Base-by-base conservation (phyloP, 2,329 filamentous ascomycete genomes). In the Acrodontium crateriforme region DNA sequence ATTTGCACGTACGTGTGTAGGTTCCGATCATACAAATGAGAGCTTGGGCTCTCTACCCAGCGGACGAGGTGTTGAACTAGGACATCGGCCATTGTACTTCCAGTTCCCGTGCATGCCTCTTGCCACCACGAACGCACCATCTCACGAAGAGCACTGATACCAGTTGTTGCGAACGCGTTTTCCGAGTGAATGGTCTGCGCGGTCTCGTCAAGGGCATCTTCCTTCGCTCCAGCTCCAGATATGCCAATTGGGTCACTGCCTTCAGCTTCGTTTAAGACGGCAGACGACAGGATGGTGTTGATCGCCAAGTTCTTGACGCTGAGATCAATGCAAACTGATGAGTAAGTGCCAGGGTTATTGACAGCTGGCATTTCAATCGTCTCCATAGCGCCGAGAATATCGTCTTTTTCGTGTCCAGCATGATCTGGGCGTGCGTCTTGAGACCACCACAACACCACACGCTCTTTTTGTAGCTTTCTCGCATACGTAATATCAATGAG, bases 41-140 rank as follows among this genome's bases (percentile, higher is more conserved):
- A 94, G 26, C 81, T 78, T 0, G 87, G 82, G 37, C 77, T 89
- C 52, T 93, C 84, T 2, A 95, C 84, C 91, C 91, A 99, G 38
- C 91, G 79, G 12, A 98, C 83, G 4, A 99, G 68, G 55, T 98
- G 87, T 49, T 93, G 85, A 1, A 99, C 89, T 65, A 99, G 83
- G 30, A 95, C 74, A 55, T 98, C 89, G 1, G 91, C 91, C 83
- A 98, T 94, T 21, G 73, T 78, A 44, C 81, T 91, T 19, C 84
- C 83, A 36, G 73, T 74, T 50, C 82, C 89, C 7, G 28, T 33
- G 28, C 51, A 54, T 5, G 89, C 91, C 54, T 98, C 87, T 1
- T 78, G 70, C 89, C 89, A 98, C 91, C 91, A 99, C 3, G 81
- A 72, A 53, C 94, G 93, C 42, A 99, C 89, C 85, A 99, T 94